A percentile compares a stretch with the other conserved stretches of the same genome.
Evolutionary conservation across 768 basidiomycete genomes (phyloP).

Genomic region (Auriculariales sp.): DNA sequence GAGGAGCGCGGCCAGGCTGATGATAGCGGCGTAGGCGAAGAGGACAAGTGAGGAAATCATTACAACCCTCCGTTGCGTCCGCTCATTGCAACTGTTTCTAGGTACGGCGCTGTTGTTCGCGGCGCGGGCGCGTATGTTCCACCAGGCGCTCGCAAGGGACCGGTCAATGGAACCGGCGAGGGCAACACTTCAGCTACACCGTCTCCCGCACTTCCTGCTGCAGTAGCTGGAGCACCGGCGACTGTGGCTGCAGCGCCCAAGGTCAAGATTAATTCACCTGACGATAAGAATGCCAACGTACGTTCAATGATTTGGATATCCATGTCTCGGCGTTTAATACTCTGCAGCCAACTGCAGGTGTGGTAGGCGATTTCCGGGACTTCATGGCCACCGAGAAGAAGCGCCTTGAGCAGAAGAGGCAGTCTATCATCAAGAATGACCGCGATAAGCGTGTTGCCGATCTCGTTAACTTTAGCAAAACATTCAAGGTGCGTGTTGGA

Average conservation of each 20-base stretch:
- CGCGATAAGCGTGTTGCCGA: conserved; percentile 93
- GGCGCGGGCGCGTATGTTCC: conserved; percentile 85
- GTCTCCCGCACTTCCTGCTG: conserved; percentile 6
- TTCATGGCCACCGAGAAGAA: conserved; percentile 90
- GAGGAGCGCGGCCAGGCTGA: conserved; percentile 71
- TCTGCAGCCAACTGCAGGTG: conserved; percentile 49
- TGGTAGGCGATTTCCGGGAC: conserved; percentile 75
- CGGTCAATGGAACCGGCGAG: conserved; percentile 10
- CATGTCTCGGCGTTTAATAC: background rate
- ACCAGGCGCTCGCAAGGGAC: conserved; percentile 63
- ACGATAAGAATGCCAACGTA: conserved; percentile 25
- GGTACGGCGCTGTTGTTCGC: conserved; percentile 87
- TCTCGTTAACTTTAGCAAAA: conserved; percentile 81
- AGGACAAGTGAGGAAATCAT: conserved; percentile 65
- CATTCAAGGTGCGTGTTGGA: conserved; percentile 60
- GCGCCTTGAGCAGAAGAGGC: conserved; percentile 78
- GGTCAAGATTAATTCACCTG: conserved; percentile 66
- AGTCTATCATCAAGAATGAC: conserved; percentile 77
- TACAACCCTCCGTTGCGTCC: conserved; percentile 7
- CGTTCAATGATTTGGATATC: background rate
- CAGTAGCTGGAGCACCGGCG: conserved; percentile 1
- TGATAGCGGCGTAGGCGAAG: conserved; percentile 73
- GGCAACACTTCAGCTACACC: conserved; percentile 16
- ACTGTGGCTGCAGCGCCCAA: conserved; percentile 44
- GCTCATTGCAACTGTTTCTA: conserved; percentile 21